These are phyloP conservation scores for Penicillium oxalicum DNA, from an alignment of 2,329 filamentous ascomycete genomes.

Conservation along the genomic window DNA sequence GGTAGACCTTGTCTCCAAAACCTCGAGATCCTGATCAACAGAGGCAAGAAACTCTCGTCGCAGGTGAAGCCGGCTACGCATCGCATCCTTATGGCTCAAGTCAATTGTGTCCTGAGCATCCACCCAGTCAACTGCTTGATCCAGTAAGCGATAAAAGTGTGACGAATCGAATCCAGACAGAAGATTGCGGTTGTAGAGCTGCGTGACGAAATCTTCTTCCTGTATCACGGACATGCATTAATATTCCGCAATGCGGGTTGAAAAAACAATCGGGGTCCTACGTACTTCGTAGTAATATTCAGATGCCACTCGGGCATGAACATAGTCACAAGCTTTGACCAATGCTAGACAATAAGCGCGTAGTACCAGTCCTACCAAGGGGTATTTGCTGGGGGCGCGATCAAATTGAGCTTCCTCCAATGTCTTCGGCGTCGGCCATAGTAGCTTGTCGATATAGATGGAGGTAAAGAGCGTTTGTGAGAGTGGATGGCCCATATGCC, in stretches of 20 bases:
- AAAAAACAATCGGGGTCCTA: constrained; percentile 5
- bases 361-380: constrained; percentile 58
- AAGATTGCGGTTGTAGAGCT: constrained; percentile 76
- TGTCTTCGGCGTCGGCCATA: constrained; percentile 61
- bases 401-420: constrained; percentile 62
- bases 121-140: constrained; percentile 51
- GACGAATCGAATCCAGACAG: constrained; percentile 57
- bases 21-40: constrained; percentile 34
- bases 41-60: constrained; percentile 48
- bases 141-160: constrained; percentile 51
- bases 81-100: constrained; percentile 45
- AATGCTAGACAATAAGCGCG: constrained; percentile 81
- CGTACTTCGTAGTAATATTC: constrained; percentile 85
- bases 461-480: constrained; percentile 94
- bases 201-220: constrained; percentile 96
- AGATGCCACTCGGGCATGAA: constrained; percentile 69
- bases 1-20: constrained; percentile 26
- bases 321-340: constrained; percentile 73
- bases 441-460: constrained; percentile 76
- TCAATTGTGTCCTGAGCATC: constrained; percentile 32
- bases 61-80: constrained; percentile 61
- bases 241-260: constrained; percentile 11
- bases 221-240: constrained; percentile 31
- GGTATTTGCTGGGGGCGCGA: constrained; percentile 31
- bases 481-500: constrained; percentile 92